Conservation (phyloP, 768 basidiomycete species). For the Macrolepiota fuliginosa region DNA sequence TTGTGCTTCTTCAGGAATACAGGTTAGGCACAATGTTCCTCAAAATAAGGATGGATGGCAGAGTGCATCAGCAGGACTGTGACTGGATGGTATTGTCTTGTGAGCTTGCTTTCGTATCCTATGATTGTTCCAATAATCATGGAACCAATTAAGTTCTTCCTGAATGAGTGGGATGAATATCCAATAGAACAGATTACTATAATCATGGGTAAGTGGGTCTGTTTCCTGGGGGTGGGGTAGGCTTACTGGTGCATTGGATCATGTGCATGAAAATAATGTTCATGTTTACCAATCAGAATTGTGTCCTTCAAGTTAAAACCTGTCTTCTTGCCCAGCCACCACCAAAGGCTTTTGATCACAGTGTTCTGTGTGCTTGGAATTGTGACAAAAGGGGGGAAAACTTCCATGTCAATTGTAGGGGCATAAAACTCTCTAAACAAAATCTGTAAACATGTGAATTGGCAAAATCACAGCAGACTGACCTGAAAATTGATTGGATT, state of each 20-base stretch:
- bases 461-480: neutral
- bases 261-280: slow-evolving; percentile 18
- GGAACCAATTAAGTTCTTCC: slow-evolving; percentile 24
- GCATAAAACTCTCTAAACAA: slow-evolving; percentile 18
- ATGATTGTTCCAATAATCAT: slow-evolving; percentile 29
- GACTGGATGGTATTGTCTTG: slow-evolving; percentile 28
- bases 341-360: slow-evolving; percentile 29
- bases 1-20: slow-evolving; percentile 14
- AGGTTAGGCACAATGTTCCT: slow-evolving; percentile 16
- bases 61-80: slow-evolving; percentile 22
- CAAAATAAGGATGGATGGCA: slow-evolving; percentile 15
- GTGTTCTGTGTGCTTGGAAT: slow-evolving; percentile 29
- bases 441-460: too few relatives aligned
- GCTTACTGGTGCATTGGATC: slow-evolving; percentile 19
- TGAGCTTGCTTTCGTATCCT: slow-evolving; percentile 20
- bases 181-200: slow-evolving; percentile 30
- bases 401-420: slow-evolving; percentile 19
- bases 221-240: too few relatives aligned
- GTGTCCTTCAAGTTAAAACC: slow-evolving; percentile 17
- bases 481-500: slow-evolving; percentile 17
- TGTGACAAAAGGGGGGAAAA: slow-evolving; percentile 15
- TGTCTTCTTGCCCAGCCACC: slow-evolving; percentile 21
- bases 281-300: slow-evolving; percentile 20
- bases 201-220: too few relatives aligned
- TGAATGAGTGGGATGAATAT: slow-evolving; percentile 30